Evolutionary conservation across 2,329 filamentous ascomycete species (phyloP), one percentile per base, ranked within the genome.

Genomic region (Xylaria sp.): DNA sequence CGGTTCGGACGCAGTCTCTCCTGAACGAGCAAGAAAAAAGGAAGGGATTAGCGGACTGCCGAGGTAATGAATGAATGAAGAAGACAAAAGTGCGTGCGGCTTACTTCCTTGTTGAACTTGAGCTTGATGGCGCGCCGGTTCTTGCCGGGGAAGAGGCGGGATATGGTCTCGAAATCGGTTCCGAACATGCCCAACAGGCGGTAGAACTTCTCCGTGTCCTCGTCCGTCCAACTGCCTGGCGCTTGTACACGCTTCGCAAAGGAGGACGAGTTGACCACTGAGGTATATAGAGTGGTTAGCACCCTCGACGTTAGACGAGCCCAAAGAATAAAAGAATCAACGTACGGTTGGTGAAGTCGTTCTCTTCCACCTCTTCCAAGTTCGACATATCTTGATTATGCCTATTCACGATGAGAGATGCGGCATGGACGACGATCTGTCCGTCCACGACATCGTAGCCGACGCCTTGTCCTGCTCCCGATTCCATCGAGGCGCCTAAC

Each of bases 151-250:
- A 97, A 94, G 85, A 94, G 89, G 73, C 88, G 87, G 67, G 87
- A 86, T 73, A 97, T 94, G 80, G 93, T 92, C 77, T 90, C 86
- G 76, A 96, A 97, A 77, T 95, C 92, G 1, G 92, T 95, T 64
- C 93, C 93, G 75, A 93, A 94, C 85, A 91, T 91, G 65, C 84
- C 82, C 1, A 97, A 83, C 0, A 89, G 90, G 32, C 90, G 86
- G 82, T 94, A 96, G 80, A 96, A 96, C 52, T 87, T 83, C 63
- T 92, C 90, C 9, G 91, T 95, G 67, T 90, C 87, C 13, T 87
- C 86, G n/a, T 87, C 84, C 58, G 85, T 88, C 93, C 93, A 97
- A 36, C 86, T 83, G 72, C 91, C 89, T 30, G 87, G 60, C 83
- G 65, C 89, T 87, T 79, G 86, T 81, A 76, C 89, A 81, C 76